A percentile compares a stretch with the other conserved stretches of the same genome.
Evolutionary conservation across 2,329 filamentous ascomycete species (phyloP).

Genomic region (Emericellopsis cladophorae): DNA sequence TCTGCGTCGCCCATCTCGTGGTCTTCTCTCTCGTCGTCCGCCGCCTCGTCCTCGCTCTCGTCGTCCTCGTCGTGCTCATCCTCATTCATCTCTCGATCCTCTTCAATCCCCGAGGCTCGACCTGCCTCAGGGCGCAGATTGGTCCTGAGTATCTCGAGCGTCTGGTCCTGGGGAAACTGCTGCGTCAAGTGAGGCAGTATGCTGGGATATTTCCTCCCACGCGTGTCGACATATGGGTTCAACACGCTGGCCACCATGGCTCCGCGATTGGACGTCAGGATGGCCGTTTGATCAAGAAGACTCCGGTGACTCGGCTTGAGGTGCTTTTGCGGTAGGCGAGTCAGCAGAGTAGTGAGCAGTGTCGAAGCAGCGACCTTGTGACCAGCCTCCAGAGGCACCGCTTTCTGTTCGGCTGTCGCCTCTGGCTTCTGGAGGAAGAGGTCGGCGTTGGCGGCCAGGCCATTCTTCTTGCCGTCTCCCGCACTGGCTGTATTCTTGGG

Average conservation of each 20-base stretch:
- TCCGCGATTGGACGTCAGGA: conserved; percentile 54
- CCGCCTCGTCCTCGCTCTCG: conserved; percentile 21
- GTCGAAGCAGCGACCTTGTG: conserved; percentile 43
- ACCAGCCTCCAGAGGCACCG: conserved; percentile 22
- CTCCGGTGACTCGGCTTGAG: conserved; percentile 60
- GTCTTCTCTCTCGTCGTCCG: conserved; percentile 17
- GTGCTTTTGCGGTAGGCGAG: conserved; percentile 49
- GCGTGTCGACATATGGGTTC: conserved; percentile 56
- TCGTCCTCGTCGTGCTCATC: conserved; percentile 21
- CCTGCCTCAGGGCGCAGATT: conserved; percentile 30
- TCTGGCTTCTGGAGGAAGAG: conserved; percentile 44
- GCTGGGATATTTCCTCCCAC: conserved; percentile 54
- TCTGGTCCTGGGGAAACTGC: conserved; percentile 47
- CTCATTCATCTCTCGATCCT: conserved; percentile 6
- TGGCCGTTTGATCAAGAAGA: conserved; percentile 69
- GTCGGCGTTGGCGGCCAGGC: conserved; percentile 51
- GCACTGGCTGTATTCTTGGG: conserved; percentile 17
- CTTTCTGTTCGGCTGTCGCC: conserved; percentile 16
- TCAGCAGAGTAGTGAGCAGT: conserved; percentile 52
- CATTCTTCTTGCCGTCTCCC: conserved; percentile 23
- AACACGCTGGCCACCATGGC: conserved; percentile 74
- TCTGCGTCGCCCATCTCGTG: conserved; percentile 10
- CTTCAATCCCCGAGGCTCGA: background rate
- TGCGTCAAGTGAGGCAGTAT: conserved; percentile 69
- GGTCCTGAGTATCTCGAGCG: conserved; percentile 58